Base-by-base conservation (phyloP, 495 filamentous ascomycete species). In the Talaromyces proteolyticus region DNA sequence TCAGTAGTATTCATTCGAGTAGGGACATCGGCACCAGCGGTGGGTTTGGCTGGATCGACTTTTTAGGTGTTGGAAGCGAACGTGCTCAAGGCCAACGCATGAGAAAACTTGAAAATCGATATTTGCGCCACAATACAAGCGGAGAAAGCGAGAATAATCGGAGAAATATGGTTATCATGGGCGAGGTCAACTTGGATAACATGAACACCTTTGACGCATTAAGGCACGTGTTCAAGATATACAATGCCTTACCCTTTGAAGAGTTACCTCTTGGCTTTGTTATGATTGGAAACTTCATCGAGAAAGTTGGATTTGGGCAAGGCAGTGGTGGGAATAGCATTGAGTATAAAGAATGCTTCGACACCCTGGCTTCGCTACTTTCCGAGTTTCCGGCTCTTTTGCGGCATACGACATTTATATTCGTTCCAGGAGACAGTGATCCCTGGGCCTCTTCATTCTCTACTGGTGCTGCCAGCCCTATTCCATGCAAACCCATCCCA, bases 11-110 rank as follows among this genome's bases (percentile, higher is more conserved):
- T 26, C 67, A 70, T 20, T 74, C 63, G 11, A 67, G 60, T 17
- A 73, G 77, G 56, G 77, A 85, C 55, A 57, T 72, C 19, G 72
- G 68, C 36, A 83, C 80, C 16, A 80, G 84, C 52, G 86, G 87
- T 17, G 91, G 88, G 1, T 95, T 96, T 60, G 94, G 93, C 10
- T 97, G 95, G 88, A 86, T 95, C 7, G 94, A 99, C 60, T 97
- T 97, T 63, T 67, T 96, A 0, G 93, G 94, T 18, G 79, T 91
- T 2, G 93, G 93, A 6, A 92, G 88, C 53, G 90, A 95, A 63
- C 85, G 91, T 44, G 89, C 89, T 20, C 80, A 84, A 10, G 91
- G 93, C 0, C 65, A 79, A 2, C 81, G 82, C 10, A 95, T 99
- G 89, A 80, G 88, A 29, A 85, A 76, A 55, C 68, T 95, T 3